Conservation (phyloP, 805 yeast genomes). For the Phaffomyces thermotolerans region DNA sequence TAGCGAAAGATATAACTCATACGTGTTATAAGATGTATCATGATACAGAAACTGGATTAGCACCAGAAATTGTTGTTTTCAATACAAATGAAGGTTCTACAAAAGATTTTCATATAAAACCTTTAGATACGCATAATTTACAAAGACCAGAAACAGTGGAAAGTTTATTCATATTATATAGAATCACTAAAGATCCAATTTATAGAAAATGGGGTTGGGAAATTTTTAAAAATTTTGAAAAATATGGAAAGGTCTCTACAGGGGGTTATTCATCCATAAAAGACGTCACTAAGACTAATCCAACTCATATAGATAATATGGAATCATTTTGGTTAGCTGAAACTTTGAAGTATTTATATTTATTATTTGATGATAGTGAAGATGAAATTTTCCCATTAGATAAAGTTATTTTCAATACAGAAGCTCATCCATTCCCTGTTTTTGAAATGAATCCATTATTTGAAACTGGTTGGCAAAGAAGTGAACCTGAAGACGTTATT, state of each 20-base stretch:
- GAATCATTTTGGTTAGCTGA: conserved; percentile 95
- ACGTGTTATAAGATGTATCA: conserved; percentile 85
- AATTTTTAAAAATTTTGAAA: conserved; percentile 64
- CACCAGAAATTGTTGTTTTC: conserved; percentile 88
- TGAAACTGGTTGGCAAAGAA: conserved; percentile 56
- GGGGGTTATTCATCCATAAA: conserved; percentile 56
- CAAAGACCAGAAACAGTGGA: conserved; percentile 95
- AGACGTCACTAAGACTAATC: conserved; percentile 54
- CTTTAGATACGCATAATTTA: conserved; percentile 70
- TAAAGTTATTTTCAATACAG: conserved; percentile 77
- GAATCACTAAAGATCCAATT: conserved; percentile 71
- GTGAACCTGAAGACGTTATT: neutral
- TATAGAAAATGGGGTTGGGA: conserved; percentile 89
- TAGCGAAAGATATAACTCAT: conserved; percentile 69
- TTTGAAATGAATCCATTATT: conserved; percentile 45
- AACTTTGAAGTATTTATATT: conserved; percentile 78
- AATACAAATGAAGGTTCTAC: conserved; percentile 41
- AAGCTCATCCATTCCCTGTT: conserved; percentile 88
- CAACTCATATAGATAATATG: conserved; percentile 59
- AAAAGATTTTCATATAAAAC: conserved; percentile 62
- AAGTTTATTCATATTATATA: conserved; percentile 70
- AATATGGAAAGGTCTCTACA: conserved; percentile 44
- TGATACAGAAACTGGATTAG: conserved; percentile 61
- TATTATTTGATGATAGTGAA: conserved; percentile 63
- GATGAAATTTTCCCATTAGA: conserved; percentile 56